These are phyloP conservation scores for Whalleya microplaca DNA, from an alignment of 2,329 filamentous ascomycete genomes.

Conservation along the genomic window DNA sequence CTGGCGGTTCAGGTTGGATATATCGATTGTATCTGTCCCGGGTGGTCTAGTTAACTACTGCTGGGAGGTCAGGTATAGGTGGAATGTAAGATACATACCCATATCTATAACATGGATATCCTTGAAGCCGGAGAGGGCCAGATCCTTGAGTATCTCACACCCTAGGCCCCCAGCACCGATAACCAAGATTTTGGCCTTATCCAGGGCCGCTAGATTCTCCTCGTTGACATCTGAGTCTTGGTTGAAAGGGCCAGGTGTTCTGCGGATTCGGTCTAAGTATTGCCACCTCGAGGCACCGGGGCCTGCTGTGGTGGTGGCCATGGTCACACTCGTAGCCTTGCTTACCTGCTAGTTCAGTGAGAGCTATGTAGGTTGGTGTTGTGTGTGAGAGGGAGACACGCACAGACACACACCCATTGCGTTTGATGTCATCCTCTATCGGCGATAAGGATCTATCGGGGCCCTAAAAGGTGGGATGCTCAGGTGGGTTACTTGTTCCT, in stretches of 20 bases:
- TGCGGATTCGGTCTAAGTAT: constrained; percentile 81
- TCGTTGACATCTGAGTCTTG: constrained; percentile 62
- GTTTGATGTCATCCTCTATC: constrained; percentile 28
- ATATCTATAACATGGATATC: constrained; percentile 99
- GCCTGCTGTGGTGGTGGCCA: constrained; percentile 21
- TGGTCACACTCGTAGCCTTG: constrained; percentile 9
- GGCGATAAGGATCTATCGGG: constrained; percentile 15
- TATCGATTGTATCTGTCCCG: constrained; percentile 85
- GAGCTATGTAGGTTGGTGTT: constrained; percentile 5
- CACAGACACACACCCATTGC: not conserved
- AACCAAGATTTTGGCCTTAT: constrained; percentile 72
- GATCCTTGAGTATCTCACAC: constrained; percentile 95
- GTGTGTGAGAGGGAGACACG: not conserved
- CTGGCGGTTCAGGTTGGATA: constrained; percentile 96
- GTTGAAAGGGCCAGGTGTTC: constrained; percentile 78
- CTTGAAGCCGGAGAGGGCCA: constrained; percentile 93
- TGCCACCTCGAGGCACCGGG: constrained; percentile 58
- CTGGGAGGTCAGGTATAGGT: not conserved
- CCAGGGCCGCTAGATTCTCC: constrained; percentile 60
- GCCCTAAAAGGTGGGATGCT: constrained; percentile 9
- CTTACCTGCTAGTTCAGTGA: not conserved
- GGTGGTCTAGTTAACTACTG: not conserved
- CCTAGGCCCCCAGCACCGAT: constrained; percentile 93
- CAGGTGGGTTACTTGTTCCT: not conserved
- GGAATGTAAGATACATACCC: constrained; percentile 59